These are phyloP conservation scores for Sicyos baderoa DNA, from an alignment of 306 rosid species.

Conservation along the genomic window DNA sequence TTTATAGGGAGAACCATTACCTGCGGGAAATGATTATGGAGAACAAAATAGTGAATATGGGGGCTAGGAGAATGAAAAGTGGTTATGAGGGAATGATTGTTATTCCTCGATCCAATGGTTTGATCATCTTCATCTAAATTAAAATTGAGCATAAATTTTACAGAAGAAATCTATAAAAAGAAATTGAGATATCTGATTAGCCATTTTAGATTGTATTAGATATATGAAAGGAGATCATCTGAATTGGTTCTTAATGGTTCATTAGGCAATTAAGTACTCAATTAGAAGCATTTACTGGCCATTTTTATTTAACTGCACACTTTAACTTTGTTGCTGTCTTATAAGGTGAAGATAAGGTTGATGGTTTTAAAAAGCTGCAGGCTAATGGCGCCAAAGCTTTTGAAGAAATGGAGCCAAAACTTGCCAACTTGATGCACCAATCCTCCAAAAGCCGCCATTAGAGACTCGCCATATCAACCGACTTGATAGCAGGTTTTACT, in stretches of 20 bases:
- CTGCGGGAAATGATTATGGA: too few species aligned
- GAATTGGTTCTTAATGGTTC: neutral
- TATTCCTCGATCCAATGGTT: too few species aligned
- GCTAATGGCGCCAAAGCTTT: conserved; percentile 1
- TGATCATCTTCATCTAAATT: too few species aligned
- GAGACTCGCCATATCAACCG: conserved; percentile 3
- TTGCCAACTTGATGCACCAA: conserved; percentile 13
- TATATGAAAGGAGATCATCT: neutral
- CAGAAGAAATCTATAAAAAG: neutral
- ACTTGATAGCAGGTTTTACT: conserved; percentile 3
- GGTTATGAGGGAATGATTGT: too few species aligned
- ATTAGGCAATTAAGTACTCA: neutral
- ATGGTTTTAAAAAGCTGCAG: conserved; percentile 4
- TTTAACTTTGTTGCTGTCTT: conserved; percentile 1
- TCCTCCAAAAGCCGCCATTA: conserved; percentile 13
- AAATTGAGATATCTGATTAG: neutral
- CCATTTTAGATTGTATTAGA: conserved; percentile 3
- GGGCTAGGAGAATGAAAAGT: too few species aligned
- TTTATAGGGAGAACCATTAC: too few species aligned
- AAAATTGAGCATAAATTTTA: neutral
- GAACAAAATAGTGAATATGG: too few species aligned
- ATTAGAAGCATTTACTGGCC: neutral
- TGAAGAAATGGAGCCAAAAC: conserved; percentile 25
- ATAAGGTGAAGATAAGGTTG: conserved; percentile 10
- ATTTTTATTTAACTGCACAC: neutral